Conservation (phyloP, 495 filamentous ascomycete genomes). For the Acidomyces sp. region DNA sequence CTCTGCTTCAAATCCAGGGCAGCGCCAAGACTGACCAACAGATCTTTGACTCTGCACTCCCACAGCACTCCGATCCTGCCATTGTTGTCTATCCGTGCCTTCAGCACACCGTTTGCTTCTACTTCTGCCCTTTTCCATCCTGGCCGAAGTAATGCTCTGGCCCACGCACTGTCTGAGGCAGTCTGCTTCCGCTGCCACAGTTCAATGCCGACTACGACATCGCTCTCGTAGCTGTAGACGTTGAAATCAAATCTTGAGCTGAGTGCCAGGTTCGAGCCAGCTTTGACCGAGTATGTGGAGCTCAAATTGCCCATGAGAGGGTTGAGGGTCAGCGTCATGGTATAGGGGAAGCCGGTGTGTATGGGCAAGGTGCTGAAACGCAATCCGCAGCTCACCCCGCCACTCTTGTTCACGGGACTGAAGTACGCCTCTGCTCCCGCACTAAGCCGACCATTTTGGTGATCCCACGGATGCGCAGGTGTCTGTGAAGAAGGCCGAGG, state of each 20-base stretch:
- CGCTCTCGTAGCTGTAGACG: constrained; percentile 94
- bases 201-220: constrained; percentile 78
- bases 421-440: constrained; percentile 89
- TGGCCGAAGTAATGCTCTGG: constrained; percentile 22
- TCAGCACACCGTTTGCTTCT: constrained; percentile 72
- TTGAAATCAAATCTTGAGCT: constrained; percentile 93
- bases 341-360: constrained; percentile 76
- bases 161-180: constrained; percentile 32
- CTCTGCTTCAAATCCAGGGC: constrained; percentile 57
- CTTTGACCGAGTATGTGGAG: constrained; percentile 78
- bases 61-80: constrained; percentile 74
- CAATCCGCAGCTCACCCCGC: constrained; percentile 68
- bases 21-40: constrained; percentile 80
- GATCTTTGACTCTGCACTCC: constrained; percentile 86
- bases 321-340: constrained; percentile 66
- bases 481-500: constrained; percentile 11
- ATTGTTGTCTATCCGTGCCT: constrained; percentile 74
- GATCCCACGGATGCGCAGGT: constrained; percentile 17
- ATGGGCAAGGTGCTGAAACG: constrained; percentile 85
- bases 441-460: constrained; percentile 28
- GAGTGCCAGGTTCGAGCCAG: constrained; percentile 64
- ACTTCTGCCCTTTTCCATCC: constrained; percentile 31
- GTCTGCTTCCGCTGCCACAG: constrained; percentile 45
- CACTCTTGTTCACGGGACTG: constrained; percentile 76
- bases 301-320: constrained; percentile 86